These are phyloP conservation scores for Pharnaceum exiguum DNA, from an alignment of 148 eudicot species.

Conservation along the genomic window DNA sequence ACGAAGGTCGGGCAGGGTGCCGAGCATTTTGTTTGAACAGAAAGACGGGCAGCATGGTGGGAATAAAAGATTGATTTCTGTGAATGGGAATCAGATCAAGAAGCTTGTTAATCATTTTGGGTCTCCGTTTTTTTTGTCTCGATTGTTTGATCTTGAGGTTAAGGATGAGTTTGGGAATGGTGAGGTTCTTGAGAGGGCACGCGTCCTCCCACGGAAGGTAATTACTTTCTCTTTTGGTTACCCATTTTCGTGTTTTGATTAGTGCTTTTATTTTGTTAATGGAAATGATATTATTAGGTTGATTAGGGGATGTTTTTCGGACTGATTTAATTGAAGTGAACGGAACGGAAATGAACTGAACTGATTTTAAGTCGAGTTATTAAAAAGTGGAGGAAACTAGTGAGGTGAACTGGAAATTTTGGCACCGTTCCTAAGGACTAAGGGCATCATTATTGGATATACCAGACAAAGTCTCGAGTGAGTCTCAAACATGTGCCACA, in stretches of 20 bases:
- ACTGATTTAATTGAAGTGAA: too few relatives aligned
- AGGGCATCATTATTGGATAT: too few relatives aligned
- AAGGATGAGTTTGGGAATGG: constrained; percentile 40
- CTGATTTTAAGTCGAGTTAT: too few relatives aligned
- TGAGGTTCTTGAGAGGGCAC: constrained; percentile 58
- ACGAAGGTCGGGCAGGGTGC: constrained; percentile 66
- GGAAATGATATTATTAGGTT: too few relatives aligned
- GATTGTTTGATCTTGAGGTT: constrained; percentile 74
- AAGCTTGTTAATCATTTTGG: constrained; percentile 72
- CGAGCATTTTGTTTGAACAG: constrained; percentile 84
- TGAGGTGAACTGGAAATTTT: too few relatives aligned
- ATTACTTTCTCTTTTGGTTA: neutral
- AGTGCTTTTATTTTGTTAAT: neutral
- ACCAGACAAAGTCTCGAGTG: too few relatives aligned
- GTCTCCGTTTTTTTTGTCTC: constrained; percentile 48
- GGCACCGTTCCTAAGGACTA: too few relatives aligned
- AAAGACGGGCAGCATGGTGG: constrained; percentile 92
- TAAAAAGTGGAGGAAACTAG: too few relatives aligned
- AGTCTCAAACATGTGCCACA: too few relatives aligned
- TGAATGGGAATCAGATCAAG: constrained; percentile 67
- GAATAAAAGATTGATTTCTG: constrained; percentile 81
- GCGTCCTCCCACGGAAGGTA: constrained; percentile 76
- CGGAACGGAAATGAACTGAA: too few relatives aligned
- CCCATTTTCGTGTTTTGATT: neutral
- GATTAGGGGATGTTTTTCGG: too few relatives aligned